These are phyloP conservation scores for Westerdykella sp. DNA, from an alignment of 2,329 filamentous ascomycete genomes.

Conservation along the genomic window DNA sequence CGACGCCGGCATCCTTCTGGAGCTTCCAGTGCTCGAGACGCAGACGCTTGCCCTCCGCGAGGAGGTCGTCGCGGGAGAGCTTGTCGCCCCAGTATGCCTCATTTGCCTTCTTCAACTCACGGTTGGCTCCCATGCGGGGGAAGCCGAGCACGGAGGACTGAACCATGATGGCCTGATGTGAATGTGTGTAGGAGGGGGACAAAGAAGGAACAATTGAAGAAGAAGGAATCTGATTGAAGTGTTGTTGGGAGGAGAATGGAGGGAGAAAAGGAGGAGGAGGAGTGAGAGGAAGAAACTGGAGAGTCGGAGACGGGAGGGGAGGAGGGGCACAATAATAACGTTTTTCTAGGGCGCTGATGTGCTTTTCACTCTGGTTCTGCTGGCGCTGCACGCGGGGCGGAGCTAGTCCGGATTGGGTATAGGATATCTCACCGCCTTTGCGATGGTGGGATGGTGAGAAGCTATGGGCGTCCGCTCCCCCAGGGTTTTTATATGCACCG, in stretches of 20 bases:
- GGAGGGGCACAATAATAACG: conserved; percentile 5
- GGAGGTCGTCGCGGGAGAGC: conserved; percentile 82
- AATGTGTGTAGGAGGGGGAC: conserved; percentile 5
- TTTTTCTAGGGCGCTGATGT: conserved; percentile 25
- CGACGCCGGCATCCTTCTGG: conserved; percentile 96
- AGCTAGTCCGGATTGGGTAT: conserved; percentile 5
- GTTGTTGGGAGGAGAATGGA: neutral
- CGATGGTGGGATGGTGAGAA: no score
- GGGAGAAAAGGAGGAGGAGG: conserved; percentile 8
- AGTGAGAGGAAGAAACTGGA: conserved; percentile 3
- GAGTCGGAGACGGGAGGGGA: conserved; percentile 2
- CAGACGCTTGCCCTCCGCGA: conserved; percentile 93
- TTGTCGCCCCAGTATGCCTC: conserved; percentile 98
- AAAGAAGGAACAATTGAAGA: conserved; percentile 2
- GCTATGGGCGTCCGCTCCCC: no score
- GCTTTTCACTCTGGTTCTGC: conserved; percentile 29
- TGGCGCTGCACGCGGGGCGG: conserved; percentile 20
- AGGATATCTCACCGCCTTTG: conserved; percentile 2
- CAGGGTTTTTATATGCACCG: no score
- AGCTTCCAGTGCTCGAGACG: conserved; percentile 98
- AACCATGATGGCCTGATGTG: conserved; percentile 39
- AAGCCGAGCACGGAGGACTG: conserved; percentile 82
- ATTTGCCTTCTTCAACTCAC: conserved; percentile 99
- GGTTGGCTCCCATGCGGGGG: conserved; percentile 95
- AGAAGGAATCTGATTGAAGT: neutral